phyloP scores from a whole-genome alignment of 768 basidiomycete genomes.

The Kwoniella mangroviensis region DNA sequence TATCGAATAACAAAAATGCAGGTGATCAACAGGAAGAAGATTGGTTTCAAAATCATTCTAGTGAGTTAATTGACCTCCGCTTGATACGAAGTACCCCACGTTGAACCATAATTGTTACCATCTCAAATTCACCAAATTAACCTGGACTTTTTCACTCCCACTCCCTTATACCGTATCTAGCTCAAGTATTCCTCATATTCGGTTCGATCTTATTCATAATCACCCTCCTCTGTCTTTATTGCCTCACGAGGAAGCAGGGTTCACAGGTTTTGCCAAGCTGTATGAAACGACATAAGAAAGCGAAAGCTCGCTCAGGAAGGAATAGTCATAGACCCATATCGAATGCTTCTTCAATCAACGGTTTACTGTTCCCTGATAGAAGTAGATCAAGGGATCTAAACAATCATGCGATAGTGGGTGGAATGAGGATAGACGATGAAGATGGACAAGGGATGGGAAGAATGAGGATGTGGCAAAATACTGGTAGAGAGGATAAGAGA shows the following conservation, averaged over 20 bases:
- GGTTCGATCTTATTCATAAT: conserved; percentile 5
- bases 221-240: conserved; percentile 9
- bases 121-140: no score
- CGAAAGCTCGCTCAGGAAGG: neutral
- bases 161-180: no score
- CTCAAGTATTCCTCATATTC: conserved; percentile 4
- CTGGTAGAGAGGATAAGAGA: neutral
- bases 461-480: neutral
- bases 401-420: neutral
- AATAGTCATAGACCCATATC: neutral
- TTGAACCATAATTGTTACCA: no score
- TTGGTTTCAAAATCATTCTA: conserved; percentile 13
- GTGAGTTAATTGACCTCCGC: neutral
- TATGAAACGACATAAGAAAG: neutral
- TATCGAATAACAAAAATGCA: neutral
- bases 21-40: neutral
- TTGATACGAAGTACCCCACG: neutral
- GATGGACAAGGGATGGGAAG: neutral
- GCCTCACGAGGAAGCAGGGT: neutral
- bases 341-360: neutral
- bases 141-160: no score
- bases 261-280: conserved; percentile 1
- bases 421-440: neutral
- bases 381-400: neutral
- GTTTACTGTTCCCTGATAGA: neutral